Evolutionary conservation across 208 protist genomes (phyloP).

Genomic region (Leishmania aethiopica): DNA sequence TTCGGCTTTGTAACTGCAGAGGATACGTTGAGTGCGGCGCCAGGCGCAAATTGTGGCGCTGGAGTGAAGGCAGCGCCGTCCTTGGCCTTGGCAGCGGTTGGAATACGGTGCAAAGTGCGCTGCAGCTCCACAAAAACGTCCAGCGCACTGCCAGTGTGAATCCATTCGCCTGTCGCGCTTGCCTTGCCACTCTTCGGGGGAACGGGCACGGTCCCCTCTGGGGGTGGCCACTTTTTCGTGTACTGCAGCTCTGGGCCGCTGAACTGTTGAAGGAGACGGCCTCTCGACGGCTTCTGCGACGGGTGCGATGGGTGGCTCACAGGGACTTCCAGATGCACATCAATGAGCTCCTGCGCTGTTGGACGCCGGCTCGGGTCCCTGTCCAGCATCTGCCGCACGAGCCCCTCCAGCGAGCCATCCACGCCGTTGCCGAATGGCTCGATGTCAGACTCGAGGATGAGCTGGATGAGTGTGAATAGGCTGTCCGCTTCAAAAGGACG

Average conservation of each 20-base stretch:
- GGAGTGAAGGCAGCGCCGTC: neutral
- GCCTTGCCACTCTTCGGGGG: constrained; percentile 7
- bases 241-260: constrained; percentile 65
- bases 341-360: constrained; percentile 81
- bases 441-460: constrained; percentile 70
- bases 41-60: neutral
- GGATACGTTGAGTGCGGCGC: neutral
- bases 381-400: constrained; percentile 82
- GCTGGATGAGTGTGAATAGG: constrained; percentile 69
- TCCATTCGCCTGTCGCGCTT: constrained; percentile 32
- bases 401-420: constrained; percentile 62
- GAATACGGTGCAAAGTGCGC: constrained; percentile 34
- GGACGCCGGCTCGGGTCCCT: constrained; percentile 71
- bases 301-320: constrained; percentile 82
- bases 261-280: constrained; percentile 76
- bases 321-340: constrained; percentile 77
- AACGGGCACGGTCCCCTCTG: neutral
- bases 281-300: constrained; percentile 68
- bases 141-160: constrained; percentile 32
- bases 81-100: constrained; percentile 2
- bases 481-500: constrained; percentile 78
- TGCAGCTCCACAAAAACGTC: constrained; percentile 34
- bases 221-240: constrained; percentile 48
- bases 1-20: constrained; percentile 6
- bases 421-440: constrained; percentile 77